These are phyloP conservation scores for Thelonectria discophora DNA, from an alignment of 2,329 filamentous ascomycete genomes.

Conservation along the genomic window DNA sequence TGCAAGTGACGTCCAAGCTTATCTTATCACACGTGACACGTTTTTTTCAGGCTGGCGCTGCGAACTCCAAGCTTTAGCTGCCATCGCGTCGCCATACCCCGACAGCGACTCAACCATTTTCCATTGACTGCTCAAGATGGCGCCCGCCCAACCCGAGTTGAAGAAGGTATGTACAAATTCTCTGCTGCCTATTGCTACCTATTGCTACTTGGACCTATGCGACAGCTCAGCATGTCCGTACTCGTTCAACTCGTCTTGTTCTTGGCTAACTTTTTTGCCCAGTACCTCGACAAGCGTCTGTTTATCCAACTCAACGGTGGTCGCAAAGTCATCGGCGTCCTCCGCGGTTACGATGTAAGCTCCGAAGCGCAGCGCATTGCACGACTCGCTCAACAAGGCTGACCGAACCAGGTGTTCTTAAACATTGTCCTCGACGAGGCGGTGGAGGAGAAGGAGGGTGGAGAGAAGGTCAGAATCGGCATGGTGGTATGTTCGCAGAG, in stretches of 20 bases:
- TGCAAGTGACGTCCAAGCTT: constrained; percentile 40
- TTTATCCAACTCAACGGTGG: constrained; percentile 98
- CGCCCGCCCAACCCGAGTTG: constrained; percentile 97
- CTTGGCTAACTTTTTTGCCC: constrained; percentile 41
- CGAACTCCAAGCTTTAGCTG: constrained; percentile 39
- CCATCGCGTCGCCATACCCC: constrained; percentile 44
- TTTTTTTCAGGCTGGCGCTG: constrained; percentile 37
- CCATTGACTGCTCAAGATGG: constrained; percentile 71
- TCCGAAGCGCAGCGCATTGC: neutral
- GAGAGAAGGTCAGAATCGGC: constrained; percentile 88
- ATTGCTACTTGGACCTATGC: neutral
- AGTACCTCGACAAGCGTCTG: constrained; percentile 99
- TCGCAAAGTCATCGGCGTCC: constrained; percentile 92
- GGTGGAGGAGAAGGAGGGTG: constrained; percentile 90
- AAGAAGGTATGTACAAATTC: constrained; percentile 78
- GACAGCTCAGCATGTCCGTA: neutral
- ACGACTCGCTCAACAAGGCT: constrained; percentile 7
- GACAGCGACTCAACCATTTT: constrained; percentile 35
- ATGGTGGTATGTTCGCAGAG: constrained; percentile 77
- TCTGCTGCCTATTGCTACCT: too few relatives aligned
- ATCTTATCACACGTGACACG: constrained; percentile 63
- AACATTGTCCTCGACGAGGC: constrained; percentile 98
- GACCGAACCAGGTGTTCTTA: constrained; percentile 79
- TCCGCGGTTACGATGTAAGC: constrained; percentile 94
- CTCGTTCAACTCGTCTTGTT: neutral